Evolutionary conservation across 345 rosid species (phyloP).

Genomic region (Ceriops tagal): DNA sequence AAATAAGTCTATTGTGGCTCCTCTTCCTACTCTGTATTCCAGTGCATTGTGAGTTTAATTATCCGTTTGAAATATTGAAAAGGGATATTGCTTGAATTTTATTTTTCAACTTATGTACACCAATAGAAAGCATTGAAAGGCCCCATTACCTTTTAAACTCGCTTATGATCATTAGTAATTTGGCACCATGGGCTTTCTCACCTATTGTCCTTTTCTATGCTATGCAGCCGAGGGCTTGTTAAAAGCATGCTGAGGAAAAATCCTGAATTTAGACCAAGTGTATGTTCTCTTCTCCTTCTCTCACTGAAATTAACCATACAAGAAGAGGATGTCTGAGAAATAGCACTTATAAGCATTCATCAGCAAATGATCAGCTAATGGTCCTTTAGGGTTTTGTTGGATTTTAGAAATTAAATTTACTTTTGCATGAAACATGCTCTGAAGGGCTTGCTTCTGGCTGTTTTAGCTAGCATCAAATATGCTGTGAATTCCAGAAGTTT

Average conservation of each 20-base stretch:
- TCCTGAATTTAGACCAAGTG: constrained; percentile 95
- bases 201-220: constrained; percentile 9
- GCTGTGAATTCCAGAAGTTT: too few relatives aligned
- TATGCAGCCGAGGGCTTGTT: constrained; percentile 82
- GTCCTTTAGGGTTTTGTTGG: too few relatives aligned
- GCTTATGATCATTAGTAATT: background rate
- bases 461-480: too few relatives aligned
- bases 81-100: background rate
- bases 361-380: too few relatives aligned
- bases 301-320: background rate
- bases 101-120: background rate
- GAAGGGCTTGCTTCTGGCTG: too few relatives aligned
- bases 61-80: background rate
- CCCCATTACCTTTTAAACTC: background rate
- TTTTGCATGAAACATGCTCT: too few relatives aligned
- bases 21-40: constrained; percentile 84
- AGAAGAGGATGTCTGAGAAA: background rate
- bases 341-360: too few relatives aligned
- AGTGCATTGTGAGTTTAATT: constrained; percentile 70
- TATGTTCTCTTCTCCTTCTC: constrained; percentile 39
- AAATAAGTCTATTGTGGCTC: constrained; percentile 90
- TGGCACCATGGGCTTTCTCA: background rate
- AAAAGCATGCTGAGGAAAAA: constrained; percentile 97
- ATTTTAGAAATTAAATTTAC: too few relatives aligned
- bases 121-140: background rate